Evolutionary conservation across 129 eudicot genomes (phyloP).

Genomic region (Ambrosia artemisiifolia): DNA sequence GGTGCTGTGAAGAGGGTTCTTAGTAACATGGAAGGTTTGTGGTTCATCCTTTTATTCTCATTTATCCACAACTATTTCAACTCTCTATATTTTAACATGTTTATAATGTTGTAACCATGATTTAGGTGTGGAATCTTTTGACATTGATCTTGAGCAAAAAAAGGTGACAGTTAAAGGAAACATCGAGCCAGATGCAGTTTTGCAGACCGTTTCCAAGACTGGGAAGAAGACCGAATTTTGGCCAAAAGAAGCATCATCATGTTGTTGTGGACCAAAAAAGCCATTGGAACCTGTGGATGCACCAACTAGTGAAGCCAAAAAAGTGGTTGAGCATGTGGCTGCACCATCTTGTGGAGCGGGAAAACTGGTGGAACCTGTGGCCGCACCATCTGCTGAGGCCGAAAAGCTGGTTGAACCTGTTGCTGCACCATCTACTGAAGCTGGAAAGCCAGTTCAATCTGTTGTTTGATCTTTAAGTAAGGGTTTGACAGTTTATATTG

Average conservation of each 20-base stretch:
- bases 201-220: constrained; percentile 87
- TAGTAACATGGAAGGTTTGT: constrained; percentile 86
- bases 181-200: constrained; percentile 76
- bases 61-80: too few relatives aligned
- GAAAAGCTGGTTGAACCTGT: constrained; percentile 27
- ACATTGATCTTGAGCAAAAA: constrained; percentile 70
- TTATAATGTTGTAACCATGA: neutral
- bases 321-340: constrained; percentile 12
- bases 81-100: too few relatives aligned
- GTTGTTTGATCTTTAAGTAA: constrained; percentile 25
- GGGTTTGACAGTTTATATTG: neutral
- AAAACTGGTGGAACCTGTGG: constrained; percentile 13
- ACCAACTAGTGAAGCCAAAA: neutral
- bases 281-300: constrained; percentile 21
- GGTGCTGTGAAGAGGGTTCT: constrained; percentile 91
- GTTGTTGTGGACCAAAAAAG: constrained; percentile 30
- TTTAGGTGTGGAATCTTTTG: constrained; percentile 78
- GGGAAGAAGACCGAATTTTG: constrained; percentile 85
- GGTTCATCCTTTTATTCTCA: neutral
- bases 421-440: constrained; percentile 15
- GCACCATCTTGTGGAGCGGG: constrained; percentile 14
- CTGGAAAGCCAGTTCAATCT: constrained; percentile 16
- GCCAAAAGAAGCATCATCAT: constrained; percentile 48
- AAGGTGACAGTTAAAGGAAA: constrained; percentile 94
- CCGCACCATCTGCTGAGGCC: constrained; percentile 18